Evolutionary conservation across 2,329 filamentous ascomycete genomes (phyloP).

Genomic region (Paraconiothyrium sp.): DNA sequence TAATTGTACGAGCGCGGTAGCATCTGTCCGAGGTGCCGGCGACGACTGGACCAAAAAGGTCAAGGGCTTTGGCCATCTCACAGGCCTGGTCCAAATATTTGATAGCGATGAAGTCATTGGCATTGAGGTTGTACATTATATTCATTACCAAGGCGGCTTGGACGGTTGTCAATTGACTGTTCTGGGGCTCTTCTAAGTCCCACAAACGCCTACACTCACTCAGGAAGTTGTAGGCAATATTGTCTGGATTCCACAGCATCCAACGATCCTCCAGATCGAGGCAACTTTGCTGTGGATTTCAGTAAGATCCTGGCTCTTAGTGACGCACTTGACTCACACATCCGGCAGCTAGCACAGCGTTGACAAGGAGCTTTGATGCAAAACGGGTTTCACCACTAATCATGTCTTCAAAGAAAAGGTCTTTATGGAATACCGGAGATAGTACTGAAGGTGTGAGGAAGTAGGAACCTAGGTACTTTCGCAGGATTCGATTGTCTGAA

Average conservation of each 20-base stretch:
- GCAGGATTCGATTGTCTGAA: conserved; percentile 2
- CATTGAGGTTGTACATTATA: background rate
- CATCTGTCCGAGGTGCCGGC: background rate
- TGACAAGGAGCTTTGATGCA: conserved; percentile 15
- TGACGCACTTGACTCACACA: background rate
- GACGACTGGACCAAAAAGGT: background rate
- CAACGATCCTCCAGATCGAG: conserved; percentile 5
- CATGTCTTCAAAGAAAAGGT: conserved; percentile 18
- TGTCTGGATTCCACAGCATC: conserved; percentile 11
- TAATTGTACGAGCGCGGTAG: conserved; percentile 2
- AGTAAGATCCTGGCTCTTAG: background rate
- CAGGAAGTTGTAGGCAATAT: conserved; percentile 10
- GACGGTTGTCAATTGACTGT: conserved; percentile 7
- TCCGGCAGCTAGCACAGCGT: conserved; percentile 13
- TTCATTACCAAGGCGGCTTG: conserved; percentile 10
- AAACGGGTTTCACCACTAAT: conserved; percentile 5
- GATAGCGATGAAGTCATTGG: background rate
- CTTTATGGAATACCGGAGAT: conserved; percentile 12
- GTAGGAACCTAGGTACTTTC: background rate
- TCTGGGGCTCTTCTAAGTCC: conserved; percentile 7
- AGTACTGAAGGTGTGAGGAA: background rate
- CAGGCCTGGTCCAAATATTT: conserved; percentile 2
- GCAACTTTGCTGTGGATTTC: conserved; percentile 1
- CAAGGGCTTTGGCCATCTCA: conserved; percentile 2
- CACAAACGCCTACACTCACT: conserved; percentile 13